phyloP scores from a whole-genome alignment of 2,329 filamentous ascomycete genomes.

The Chrysoporthe cubensis region DNA sequence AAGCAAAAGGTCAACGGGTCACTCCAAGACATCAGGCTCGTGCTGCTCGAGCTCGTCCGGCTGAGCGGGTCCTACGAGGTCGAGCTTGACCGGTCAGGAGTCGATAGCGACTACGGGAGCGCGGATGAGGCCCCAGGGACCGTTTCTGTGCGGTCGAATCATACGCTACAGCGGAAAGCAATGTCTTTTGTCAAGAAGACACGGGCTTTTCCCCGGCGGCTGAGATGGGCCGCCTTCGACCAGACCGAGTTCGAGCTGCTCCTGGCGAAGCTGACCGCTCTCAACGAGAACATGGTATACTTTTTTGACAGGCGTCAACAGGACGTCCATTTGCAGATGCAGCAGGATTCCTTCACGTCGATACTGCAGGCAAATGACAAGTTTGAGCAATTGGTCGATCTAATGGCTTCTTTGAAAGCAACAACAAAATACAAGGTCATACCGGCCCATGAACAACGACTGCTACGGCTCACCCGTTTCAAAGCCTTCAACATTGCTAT shows the following conservation, averaged over 20 bases:
- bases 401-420: slow-evolving; percentile 14
- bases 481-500: slow-evolving; percentile 18
- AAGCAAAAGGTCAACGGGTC: slow-evolving; percentile 17
- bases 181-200: slow-evolving; percentile 17
- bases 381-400: slow-evolving; percentile 11
- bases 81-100: neutral
- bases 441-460: neutral
- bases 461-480: slow-evolving; percentile 16
- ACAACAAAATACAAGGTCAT: slow-evolving; percentile 7
- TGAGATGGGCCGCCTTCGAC: slow-evolving; percentile 15
- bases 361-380: slow-evolving; percentile 18
- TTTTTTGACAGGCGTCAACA: slow-evolving; percentile 19
- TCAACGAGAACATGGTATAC: slow-evolving; percentile 13
- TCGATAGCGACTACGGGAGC: slow-evolving; percentile 1
- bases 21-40: slow-evolving; percentile 17
- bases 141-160: neutral
- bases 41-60: slow-evolving; percentile 14
- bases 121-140: neutral
- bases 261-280: slow-evolving; percentile 15
- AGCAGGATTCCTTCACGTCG: slow-evolving; percentile 13
- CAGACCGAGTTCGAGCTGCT: slow-evolving; percentile 11
- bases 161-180: slow-evolving; percentile 10
- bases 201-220: slow-evolving; percentile 3
- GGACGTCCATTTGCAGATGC: slow-evolving; percentile 16
- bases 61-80: slow-evolving; percentile 12